phyloP scores from a whole-genome alignment of 169 alveolate genomes.

The Toxoplasma gondii region DNA sequence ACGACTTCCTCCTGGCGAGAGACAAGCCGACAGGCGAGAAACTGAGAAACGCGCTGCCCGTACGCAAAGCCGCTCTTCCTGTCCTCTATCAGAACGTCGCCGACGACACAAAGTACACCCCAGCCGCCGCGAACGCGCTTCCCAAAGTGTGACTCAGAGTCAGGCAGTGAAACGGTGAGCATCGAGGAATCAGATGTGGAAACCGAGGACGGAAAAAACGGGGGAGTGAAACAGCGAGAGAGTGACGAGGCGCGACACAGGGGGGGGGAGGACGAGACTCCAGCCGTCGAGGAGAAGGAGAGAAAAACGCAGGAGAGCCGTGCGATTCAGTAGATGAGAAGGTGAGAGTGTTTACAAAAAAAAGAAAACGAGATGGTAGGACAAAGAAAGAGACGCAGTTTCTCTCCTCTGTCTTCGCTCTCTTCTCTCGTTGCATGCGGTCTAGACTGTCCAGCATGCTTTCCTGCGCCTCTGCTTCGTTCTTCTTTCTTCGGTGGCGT shows the following conservation, averaged over 20 bases:
- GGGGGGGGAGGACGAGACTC: background rate
- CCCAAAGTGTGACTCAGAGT: background rate
- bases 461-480: no score
- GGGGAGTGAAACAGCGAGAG: background rate
- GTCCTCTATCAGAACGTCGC: constrained; percentile 24
- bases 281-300: no score
- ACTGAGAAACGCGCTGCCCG: background rate
- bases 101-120: constrained; percentile 11
- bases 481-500: no score
- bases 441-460: no score
- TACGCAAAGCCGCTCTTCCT: background rate
- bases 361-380: no score
- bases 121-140: background rate
- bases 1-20: background rate
- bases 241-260: background rate
- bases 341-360: no score
- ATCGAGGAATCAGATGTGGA: no score
- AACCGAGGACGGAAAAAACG: background rate
- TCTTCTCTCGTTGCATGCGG: no score
- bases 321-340: no score
- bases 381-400: no score
- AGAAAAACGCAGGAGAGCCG: no score
- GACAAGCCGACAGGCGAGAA: background rate
- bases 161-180: background rate
- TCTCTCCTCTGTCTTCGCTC: no score